phyloP scores from a whole-genome alignment of 2,329 filamentous ascomycete species.

The Neonectria sp. region DNA sequence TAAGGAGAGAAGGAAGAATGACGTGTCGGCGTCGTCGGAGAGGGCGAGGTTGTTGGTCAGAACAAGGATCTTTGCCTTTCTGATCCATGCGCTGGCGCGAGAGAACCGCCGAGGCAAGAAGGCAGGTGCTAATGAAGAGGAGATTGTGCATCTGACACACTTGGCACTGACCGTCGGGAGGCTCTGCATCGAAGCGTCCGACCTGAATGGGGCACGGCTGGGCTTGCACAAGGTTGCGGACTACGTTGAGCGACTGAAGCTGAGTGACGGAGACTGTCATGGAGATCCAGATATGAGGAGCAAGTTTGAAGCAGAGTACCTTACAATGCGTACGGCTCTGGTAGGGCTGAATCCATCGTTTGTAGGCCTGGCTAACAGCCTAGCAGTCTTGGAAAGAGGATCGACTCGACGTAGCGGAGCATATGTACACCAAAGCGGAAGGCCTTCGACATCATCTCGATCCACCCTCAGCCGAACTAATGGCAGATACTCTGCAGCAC shows the following conservation, averaged over 20 bases:
- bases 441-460: conserved; percentile 59
- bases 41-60: conserved; percentile 54
- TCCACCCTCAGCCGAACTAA: conserved; percentile 67
- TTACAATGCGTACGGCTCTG: conserved; percentile 75
- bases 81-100: conserved; percentile 73
- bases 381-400: conserved; percentile 80
- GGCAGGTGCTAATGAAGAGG: conserved; percentile 48
- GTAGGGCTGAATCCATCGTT: conserved; percentile 60
- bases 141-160: conserved; percentile 72
- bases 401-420: conserved; percentile 82
- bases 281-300: conserved; percentile 26
- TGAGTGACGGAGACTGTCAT: not conserved
- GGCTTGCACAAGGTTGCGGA: conserved; percentile 76
- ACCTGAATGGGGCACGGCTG: conserved; percentile 71
- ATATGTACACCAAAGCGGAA: conserved; percentile 77
- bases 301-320: conserved; percentile 72
- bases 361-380: conserved; percentile 33
- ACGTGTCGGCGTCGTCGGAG: conserved; percentile 39
- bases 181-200: conserved; percentile 62
- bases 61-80: conserved; percentile 72
- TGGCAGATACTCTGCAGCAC: conserved; percentile 79
- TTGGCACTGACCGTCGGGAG: conserved; percentile 78
- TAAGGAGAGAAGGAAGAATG: conserved; percentile 56
- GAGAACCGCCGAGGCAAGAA: conserved; percentile 50
- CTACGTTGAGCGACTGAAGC: conserved; percentile 57